Evolutionary conservation across 768 basidiomycete genomes (phyloP).

Genomic region (Psilocybe cyanescens): DNA sequence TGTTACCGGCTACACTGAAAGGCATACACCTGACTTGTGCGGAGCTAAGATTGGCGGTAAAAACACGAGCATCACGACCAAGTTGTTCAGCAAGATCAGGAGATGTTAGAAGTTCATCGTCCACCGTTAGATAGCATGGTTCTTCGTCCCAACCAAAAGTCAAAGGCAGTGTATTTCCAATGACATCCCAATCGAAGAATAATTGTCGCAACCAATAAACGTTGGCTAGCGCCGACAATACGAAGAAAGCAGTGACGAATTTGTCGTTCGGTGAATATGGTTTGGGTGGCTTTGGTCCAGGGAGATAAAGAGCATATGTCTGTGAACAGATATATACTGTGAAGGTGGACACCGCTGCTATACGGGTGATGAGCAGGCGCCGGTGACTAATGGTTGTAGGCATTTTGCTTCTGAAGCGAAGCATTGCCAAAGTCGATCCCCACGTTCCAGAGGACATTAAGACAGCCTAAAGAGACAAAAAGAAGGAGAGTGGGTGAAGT

Average conservation of each 20-base stretch:
- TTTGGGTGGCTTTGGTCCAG: neutral
- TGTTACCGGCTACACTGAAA: slow-evolving; percentile 23
- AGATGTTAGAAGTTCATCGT: neutral
- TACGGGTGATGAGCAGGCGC: slow-evolving; percentile 9
- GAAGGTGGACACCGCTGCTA: slow-evolving; percentile 18
- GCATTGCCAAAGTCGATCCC: neutral
- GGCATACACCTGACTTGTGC: slow-evolving; percentile 27
- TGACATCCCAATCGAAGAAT: slow-evolving; percentile 18
- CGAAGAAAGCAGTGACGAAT: slow-evolving; percentile 17
- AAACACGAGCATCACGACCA: slow-evolving; percentile 10
- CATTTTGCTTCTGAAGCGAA: neutral
- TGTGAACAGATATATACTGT: slow-evolving; percentile 21
- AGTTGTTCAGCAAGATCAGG: neutral
- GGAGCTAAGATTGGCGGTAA: slow-evolving; percentile 12
- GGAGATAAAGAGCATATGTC: slow-evolving; percentile 14
- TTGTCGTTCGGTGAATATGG: slow-evolving; percentile 18
- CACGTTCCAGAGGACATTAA: neutral
- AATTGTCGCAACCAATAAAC: slow-evolving; percentile 22
- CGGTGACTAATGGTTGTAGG: slow-evolving; percentile 14
- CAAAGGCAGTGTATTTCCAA: slow-evolving; percentile 14
- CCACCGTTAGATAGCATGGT: neutral
- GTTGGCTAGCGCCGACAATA: slow-evolving; percentile 19
- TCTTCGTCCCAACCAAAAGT: slow-evolving; percentile 14
- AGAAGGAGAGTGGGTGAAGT: neutral
- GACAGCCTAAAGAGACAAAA: neutral